Evolutionary conservation across 2,329 filamentous ascomycete genomes (phyloP).

Genomic region (Claviceps maximensis): DNA sequence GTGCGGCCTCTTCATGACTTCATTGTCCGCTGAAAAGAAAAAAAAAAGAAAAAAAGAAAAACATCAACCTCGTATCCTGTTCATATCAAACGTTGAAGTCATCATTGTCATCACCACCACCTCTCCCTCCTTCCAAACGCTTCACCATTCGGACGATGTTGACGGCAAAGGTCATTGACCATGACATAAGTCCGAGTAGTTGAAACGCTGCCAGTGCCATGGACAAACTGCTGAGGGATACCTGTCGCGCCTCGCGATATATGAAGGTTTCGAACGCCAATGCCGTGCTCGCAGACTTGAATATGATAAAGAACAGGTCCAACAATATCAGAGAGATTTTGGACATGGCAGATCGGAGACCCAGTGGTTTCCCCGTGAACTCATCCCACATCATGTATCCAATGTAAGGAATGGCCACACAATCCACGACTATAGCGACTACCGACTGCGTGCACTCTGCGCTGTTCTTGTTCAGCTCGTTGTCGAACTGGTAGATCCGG

Average conservation of each 20-base stretch:
- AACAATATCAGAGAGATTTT: slow-evolving; percentile 85
- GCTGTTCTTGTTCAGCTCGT: slow-evolving; percentile 24
- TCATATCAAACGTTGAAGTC: slow-evolving; percentile 1
- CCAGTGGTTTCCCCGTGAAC: slow-evolving; percentile 86
- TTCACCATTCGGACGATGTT: slow-evolving; percentile 63
- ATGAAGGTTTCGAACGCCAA: slow-evolving; percentile 79
- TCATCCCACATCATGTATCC: slow-evolving; percentile 93
- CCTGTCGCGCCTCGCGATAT: slow-evolving; percentile 29
- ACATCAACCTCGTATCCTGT: background rate
- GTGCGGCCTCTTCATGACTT: background rate
- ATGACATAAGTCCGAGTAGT: slow-evolving; percentile 71
- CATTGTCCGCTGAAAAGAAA: background rate
- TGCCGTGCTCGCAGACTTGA: slow-evolving; percentile 85
- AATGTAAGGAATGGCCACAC: slow-evolving; percentile 78
- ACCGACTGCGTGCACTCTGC: slow-evolving; percentile 63
- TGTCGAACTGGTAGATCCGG: slow-evolving; percentile 54
- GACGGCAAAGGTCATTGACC: slow-evolving; percentile 79
- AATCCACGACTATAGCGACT: slow-evolving; percentile 82
- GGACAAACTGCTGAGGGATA: slow-evolving; percentile 37
- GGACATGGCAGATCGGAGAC: slow-evolving; percentile 66
- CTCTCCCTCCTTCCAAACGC: slow-evolving; percentile 34
- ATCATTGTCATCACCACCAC: slow-evolving; percentile 22
- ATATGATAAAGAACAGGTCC: slow-evolving; percentile 93
- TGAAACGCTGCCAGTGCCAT: slow-evolving; percentile 66
- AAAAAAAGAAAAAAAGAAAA: background rate